A percentile compares a stretch with the other conserved stretches of the same genome.
Evolutionary conservation across 257 asterid species (phyloP).

Genomic region (Fraxinus pennsylvanica): DNA sequence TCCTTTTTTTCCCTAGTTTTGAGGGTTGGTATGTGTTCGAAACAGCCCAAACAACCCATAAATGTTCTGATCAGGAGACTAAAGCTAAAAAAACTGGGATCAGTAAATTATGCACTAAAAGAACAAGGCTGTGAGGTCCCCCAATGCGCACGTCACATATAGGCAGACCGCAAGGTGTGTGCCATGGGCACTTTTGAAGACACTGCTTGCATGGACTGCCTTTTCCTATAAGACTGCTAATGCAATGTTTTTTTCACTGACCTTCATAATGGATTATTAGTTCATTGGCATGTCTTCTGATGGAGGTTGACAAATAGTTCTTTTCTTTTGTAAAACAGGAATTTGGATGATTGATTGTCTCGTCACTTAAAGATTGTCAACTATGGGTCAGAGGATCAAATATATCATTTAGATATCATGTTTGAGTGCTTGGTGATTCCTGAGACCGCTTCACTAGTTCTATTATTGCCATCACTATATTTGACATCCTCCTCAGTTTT

Average conservation of each 20-base stretch:
- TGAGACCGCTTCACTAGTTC: not conserved
- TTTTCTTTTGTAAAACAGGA: conserved; percentile 3
- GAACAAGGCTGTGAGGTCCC: not conserved
- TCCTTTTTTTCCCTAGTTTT: not conserved
- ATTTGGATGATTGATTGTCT: conserved; percentile 6
- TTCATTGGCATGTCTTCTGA: conserved; percentile 13
- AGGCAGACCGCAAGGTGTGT: not conserved
- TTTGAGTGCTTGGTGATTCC: conserved; percentile 23
- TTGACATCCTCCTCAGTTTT: conserved; percentile 6
- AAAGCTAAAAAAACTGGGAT: not conserved
- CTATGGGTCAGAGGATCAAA: conserved; percentile 14
- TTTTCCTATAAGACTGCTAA: not conserved
- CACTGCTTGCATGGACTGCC: not conserved
- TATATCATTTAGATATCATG: not conserved
- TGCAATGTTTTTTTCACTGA: not conserved
- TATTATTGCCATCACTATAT: not conserved
- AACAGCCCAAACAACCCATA: not conserved
- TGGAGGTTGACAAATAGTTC: conserved; percentile 2
- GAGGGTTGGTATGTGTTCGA: not conserved
- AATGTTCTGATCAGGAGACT: not conserved
- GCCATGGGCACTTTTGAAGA: not conserved
- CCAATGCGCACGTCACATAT: not conserved
- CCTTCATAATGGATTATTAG: not conserved
- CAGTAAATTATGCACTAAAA: not conserved
- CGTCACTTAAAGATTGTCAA: conserved; percentile 14